phyloP scores from a whole-genome alignment of 2,329 filamentous ascomycete genomes.

The Diatrype stigma region DNA sequence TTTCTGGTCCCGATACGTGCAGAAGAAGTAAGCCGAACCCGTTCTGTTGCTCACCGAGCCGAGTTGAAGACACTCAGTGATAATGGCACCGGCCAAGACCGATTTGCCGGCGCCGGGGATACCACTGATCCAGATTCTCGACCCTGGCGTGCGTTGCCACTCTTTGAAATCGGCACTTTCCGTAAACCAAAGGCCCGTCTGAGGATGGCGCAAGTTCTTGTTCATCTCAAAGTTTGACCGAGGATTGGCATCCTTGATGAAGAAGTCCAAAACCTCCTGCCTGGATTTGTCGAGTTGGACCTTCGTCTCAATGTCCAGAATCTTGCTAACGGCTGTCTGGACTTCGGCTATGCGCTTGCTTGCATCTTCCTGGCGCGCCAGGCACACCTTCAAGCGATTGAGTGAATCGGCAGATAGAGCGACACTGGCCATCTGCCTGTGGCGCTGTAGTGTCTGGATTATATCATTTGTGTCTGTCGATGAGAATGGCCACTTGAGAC shows the following conservation, averaged over 20 bases:
- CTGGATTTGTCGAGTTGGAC: too few relatives aligned
- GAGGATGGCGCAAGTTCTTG: slow-evolving; percentile 16
- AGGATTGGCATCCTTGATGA: too few relatives aligned
- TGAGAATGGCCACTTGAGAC: slow-evolving; percentile 20
- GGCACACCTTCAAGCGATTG: not conserved
- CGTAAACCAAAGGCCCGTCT: slow-evolving; percentile 19
- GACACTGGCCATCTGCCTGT: slow-evolving; percentile 16
- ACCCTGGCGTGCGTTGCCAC: slow-evolving; percentile 14
- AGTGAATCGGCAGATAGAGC: slow-evolving; percentile 17
- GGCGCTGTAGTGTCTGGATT: slow-evolving; percentile 13
- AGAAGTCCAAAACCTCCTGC: too few relatives aligned
- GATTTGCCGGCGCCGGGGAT: slow-evolving; percentile 27
- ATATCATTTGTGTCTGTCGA: slow-evolving; percentile 14
- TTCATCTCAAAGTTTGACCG: slow-evolving; percentile 10
- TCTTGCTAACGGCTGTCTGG: too few relatives aligned
- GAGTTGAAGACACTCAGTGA: slow-evolving; percentile 9
- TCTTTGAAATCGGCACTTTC: slow-evolving; percentile 9
- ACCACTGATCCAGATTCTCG: slow-evolving; percentile 22
- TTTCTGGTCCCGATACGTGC: slow-evolving; percentile 24
- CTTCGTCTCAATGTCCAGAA: too few relatives aligned
- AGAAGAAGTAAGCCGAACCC: slow-evolving; percentile 25
- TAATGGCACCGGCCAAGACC: slow-evolving; percentile 19
- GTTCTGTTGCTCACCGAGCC: slow-evolving; percentile 5
- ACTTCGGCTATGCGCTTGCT: too few relatives aligned
- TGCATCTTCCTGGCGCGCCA: too few relatives aligned